phyloP scores from a whole-genome alignment of 148 eudicot species.

The Chenopodium berlandieri region DNA sequence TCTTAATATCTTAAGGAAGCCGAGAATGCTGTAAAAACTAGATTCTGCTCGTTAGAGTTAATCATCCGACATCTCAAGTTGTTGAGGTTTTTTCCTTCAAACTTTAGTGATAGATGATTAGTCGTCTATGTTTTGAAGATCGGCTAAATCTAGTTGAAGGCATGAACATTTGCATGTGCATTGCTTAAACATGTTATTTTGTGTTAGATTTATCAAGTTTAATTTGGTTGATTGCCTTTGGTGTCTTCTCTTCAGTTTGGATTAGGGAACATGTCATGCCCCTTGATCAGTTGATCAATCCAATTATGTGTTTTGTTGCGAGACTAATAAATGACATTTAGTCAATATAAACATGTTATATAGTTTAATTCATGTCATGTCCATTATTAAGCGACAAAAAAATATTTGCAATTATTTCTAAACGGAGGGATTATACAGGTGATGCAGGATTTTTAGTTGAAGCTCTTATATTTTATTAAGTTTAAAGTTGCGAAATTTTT shows the following conservation, averaged over 20 bases:
- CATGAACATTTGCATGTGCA: conserved; percentile 5
- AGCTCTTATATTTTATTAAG: no score
- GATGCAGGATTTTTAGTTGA: background rate
- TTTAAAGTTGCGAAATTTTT: no score
- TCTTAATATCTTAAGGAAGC: no score
- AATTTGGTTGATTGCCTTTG: background rate
- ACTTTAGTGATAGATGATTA: background rate
- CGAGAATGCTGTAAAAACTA: no score
- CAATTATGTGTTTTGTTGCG: background rate
- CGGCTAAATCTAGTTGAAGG: background rate
- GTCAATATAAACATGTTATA: no score
- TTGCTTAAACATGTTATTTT: background rate
- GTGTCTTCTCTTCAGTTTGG: background rate
- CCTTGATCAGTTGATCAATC: background rate
- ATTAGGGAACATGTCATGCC: conserved; percentile 4
- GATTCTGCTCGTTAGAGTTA: background rate
- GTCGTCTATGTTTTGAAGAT: background rate
- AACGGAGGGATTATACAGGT: background rate
- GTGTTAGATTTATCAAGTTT: conserved; percentile 2
- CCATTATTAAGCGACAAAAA: no score
- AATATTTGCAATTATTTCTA: no score
- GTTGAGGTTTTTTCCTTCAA: background rate
- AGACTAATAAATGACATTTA: no score
- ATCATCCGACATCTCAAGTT: background rate
- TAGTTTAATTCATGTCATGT: no score